Percentiles rank a stretch among this genome's conserved stretches.
Conservation (phyloP, 2,329 filamentous ascomycete genomes). For the Cytospora chrysosperma region DNA sequence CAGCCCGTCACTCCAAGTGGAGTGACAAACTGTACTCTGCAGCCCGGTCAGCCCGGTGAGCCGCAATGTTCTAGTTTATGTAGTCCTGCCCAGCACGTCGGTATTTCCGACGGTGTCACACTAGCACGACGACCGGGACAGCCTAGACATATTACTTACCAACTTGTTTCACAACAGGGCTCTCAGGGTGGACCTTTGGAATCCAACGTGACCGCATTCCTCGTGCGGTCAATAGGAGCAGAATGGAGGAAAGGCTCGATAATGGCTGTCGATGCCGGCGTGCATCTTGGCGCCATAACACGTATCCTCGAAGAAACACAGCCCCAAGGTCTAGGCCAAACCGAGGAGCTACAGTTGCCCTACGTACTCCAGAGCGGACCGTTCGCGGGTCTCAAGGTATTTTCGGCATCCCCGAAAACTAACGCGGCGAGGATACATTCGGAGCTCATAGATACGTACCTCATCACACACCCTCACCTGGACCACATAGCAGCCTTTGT, state of each 20-base stretch:
- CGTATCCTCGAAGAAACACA: constrained; percentile 66
- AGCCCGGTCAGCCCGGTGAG: background rate
- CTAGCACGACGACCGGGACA: constrained; percentile 5
- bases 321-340: constrained; percentile 37
- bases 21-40: background rate
- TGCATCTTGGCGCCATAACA: constrained; percentile 83
- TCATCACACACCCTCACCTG: constrained; percentile 96
- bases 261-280: constrained; percentile 90
- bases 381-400: constrained; percentile 76
- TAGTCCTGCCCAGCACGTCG: background rate
- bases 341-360: constrained; percentile 40
- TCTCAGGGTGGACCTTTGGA: constrained; percentile 87
- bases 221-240: constrained; percentile 77
- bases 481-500: constrained; percentile 92
- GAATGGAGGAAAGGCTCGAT: constrained; percentile 81
- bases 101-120: constrained; percentile 1
- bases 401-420: constrained; percentile 62
- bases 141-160: constrained; percentile 27
- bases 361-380: constrained; percentile 66
- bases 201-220: constrained; percentile 83
- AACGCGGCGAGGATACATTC: constrained; percentile 81
- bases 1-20: constrained; percentile 13
- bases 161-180: constrained; percentile 56
- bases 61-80: background rate
- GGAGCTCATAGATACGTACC: constrained; percentile 78